Evolutionary conservation across 2,329 filamentous ascomycete species (phyloP), one percentile per base, ranked within the genome.

Genomic region (Fusarium tricinctum): DNA sequence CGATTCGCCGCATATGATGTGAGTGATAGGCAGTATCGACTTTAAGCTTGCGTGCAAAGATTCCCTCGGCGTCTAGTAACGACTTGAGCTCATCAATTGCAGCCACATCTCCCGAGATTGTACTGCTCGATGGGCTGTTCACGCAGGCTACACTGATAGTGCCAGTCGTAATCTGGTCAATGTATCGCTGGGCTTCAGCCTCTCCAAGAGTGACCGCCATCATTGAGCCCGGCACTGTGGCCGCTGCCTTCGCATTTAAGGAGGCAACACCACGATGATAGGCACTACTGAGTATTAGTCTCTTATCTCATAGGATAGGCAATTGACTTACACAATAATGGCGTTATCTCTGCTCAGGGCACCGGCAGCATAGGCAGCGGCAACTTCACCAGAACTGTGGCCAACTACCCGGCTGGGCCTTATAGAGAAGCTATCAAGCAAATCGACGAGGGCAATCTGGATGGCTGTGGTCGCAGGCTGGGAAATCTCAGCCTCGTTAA

Each of bases 21-120:
- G 55, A 58, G 49, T 58, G 55, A 15, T 58, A 58, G 6, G 55
- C 55, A 6, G 55, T 39, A 20, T 58, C 55, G 3, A 58, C 49
- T 14, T 55, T 58, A 8, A 58, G 39, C 8, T 44, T 28, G 10
- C 39, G 50, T 14, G 55, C 49, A 26, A 58, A 58, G 13, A 58
- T 20, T 2, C 49, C 55, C 5, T 45, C 55, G 3, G 30, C 19
- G 6, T 55, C 55, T 5, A 58, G 55, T 7, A 58, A 8, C 14
- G 39, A 44, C 19, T 58, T 55, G 3, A 58, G 15, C n/a, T 58
- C 55, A 14, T 58, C 39, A 12, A 58, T 45, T 1, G 39, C 49
- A 10, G 13, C 3, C 17, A 39, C 17, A 9, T 58, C 48, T 17
- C 54, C 54, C 2, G 54, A 58, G 19, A 58, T 39, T 19, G 48